A percentile compares a stretch with the other conserved stretches of the same genome.
phyloP scores from a whole-genome alignment of 2,329 filamentous ascomycete species.

The Paracorniculantispora psalliotae region DNA sequence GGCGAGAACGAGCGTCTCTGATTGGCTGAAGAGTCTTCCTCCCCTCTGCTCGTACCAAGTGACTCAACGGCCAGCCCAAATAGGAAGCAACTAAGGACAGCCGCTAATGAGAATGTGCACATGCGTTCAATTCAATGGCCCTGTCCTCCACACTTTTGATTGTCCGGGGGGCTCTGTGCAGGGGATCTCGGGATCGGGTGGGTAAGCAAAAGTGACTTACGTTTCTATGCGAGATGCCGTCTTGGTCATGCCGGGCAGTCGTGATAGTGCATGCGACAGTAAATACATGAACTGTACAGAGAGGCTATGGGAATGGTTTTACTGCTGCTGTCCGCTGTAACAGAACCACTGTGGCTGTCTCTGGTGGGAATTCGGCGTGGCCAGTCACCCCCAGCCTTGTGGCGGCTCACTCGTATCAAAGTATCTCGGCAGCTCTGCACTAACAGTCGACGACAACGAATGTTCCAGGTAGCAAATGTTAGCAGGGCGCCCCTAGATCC shows the following conservation, averaged over 20 bases:
- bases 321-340: background rate
- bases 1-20: conserved; percentile 14
- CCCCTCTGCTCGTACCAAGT: background rate
- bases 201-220: conserved; percentile 2
- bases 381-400: too few relatives aligned
- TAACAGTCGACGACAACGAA: background rate
- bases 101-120: background rate
- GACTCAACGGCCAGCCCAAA: conserved; percentile 13
- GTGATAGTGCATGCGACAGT: background rate
- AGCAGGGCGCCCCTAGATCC: background rate
- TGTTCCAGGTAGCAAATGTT: background rate
- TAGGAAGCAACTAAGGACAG: background rate
- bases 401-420: too few relatives aligned
- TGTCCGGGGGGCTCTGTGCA: background rate
- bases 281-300: background rate
- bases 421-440: background rate
- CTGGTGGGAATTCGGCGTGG: too few relatives aligned
- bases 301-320: too few relatives aligned
- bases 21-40: background rate
- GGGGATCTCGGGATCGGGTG: background rate
- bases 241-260: background rate
- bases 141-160: background rate
- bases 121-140: background rate
- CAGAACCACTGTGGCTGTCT: background rate
- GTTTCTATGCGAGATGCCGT: background rate